Percentiles rank a stretch among this genome's conserved stretches.
These are phyloP conservation scores for Termitomyces sp. DNA, from an alignment of 1,284 basidiomycete species.

Conservation along the genomic window DNA sequence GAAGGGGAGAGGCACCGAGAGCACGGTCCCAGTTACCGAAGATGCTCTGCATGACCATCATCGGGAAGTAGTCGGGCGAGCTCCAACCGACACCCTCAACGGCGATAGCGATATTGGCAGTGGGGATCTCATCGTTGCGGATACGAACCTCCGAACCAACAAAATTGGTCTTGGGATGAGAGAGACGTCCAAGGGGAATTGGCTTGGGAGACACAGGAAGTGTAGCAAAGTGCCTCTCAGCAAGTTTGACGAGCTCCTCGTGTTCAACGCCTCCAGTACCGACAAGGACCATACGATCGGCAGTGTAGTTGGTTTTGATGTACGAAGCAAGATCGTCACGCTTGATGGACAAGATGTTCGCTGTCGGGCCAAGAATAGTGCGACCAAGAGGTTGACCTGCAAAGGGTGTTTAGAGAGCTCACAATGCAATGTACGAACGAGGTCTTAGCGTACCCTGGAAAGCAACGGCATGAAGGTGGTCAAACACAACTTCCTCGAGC, in stretches of 20 bases:
- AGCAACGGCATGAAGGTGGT: slow-evolving; percentile 95
- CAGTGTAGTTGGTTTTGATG: slow-evolving; percentile 97
- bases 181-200: slow-evolving; percentile 79
- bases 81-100: slow-evolving; percentile 99
- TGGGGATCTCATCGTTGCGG: slow-evolving; percentile 87
- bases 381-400: slow-evolving; percentile 90
- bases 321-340: slow-evolving; percentile 87
- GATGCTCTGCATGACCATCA: slow-evolving; percentile 98
- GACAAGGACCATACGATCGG: slow-evolving; percentile 98
- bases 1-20: slow-evolving; percentile 85
- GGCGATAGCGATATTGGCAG: slow-evolving; percentile 92
- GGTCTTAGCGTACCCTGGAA: slow-evolving; percentile 70
- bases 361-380: slow-evolving; percentile 96
- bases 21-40: slow-evolving; percentile 99
- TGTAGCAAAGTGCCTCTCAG: slow-evolving; percentile 88
- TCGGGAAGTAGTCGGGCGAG: slow-evolving; percentile 98
- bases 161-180: slow-evolving; percentile 78
- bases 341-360: slow-evolving; percentile 95
- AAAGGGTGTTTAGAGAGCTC: slow-evolving; percentile 6
- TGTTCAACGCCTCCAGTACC: slow-evolving; percentile 96
- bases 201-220: slow-evolving; percentile 88
- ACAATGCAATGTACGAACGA: background rate
- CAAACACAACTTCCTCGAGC: slow-evolving; percentile 97
- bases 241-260: slow-evolving; percentile 89
- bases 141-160: slow-evolving; percentile 95